These are phyloP conservation scores for Lasiosphaeria ovina DNA, from an alignment of 495 filamentous ascomycete species.

Conservation along the genomic window DNA sequence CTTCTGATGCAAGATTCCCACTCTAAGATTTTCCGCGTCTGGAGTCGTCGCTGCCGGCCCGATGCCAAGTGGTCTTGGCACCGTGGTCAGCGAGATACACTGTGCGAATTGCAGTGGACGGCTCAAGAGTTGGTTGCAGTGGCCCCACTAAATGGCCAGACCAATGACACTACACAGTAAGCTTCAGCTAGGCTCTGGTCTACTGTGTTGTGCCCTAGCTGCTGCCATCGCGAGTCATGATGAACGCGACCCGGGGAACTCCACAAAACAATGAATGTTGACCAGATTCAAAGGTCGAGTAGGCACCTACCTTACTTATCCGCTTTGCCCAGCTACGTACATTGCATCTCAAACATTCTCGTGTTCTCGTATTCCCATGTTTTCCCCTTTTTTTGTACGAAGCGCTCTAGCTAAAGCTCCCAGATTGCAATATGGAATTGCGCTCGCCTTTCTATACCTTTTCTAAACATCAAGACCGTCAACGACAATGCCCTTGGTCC, in stretches of 20 bases:
- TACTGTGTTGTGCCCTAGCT: neutral
- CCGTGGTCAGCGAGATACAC: neutral
- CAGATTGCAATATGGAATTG: neutral
- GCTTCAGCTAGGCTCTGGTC: neutral
- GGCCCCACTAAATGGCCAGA: too few relatives aligned
- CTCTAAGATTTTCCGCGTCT: neutral
- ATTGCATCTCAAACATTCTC: too few relatives aligned
- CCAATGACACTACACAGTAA: too few relatives aligned
- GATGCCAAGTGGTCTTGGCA: conserved; percentile 1
- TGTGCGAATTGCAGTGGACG: too few relatives aligned
- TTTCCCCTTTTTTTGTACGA: conserved; percentile 1
- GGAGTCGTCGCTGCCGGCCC: conserved; percentile 1
- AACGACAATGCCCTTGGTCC: conserved; percentile 67
- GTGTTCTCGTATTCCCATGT: neutral
- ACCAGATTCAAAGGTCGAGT: too few relatives aligned
- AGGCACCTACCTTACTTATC: too few relatives aligned
- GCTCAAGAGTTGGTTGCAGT: too few relatives aligned
- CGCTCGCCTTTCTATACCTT: conserved; percentile 14
- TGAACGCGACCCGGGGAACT: too few relatives aligned
- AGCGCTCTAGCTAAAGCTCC: neutral
- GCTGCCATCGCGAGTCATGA: too few relatives aligned
- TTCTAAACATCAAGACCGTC: conserved; percentile 70
- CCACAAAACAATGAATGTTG: too few relatives aligned
- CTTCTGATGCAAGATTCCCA: neutral
- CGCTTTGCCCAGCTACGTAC: too few relatives aligned